Evolutionary conservation across 202 grass and related monocot genomes (phyloP).

Genomic region (Bolboschoenoplectus hybrid): DNA sequence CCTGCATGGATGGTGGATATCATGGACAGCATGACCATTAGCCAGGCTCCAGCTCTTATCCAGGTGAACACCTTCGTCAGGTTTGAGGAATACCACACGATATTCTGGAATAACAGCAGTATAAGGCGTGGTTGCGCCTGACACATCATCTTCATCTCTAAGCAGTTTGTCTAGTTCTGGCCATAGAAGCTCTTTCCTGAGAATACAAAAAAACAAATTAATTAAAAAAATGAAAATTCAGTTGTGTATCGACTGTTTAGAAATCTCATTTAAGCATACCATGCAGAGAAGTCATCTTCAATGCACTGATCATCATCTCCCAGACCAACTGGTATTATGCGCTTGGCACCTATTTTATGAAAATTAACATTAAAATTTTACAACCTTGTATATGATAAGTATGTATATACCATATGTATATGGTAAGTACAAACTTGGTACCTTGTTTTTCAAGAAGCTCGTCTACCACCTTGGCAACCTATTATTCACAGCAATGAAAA

Average conservation of each 20-base stretch:
- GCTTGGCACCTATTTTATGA: conserved; percentile 64
- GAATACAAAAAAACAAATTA: conserved; percentile 36
- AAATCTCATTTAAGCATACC: conserved; percentile 48
- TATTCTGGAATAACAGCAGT: conserved; percentile 96
- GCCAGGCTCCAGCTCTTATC: conserved; percentile 80
- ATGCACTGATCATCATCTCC: conserved; percentile 98
- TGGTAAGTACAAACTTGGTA: conserved; percentile 39
- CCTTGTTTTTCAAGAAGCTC: conserved; percentile 78
- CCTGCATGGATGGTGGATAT: conserved; percentile 93
- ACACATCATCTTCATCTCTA: conserved; percentile 70
- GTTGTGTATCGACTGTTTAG: not conserved
- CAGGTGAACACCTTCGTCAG: conserved; percentile 55
- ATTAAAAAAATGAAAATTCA: conserved; percentile 16
- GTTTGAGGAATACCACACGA: conserved; percentile 63
- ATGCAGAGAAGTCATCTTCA: conserved; percentile 92
- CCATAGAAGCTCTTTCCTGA: conserved; percentile 91
- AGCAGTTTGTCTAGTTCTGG: conserved; percentile 82
- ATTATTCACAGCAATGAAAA: conserved; percentile 16
- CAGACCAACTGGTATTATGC: conserved; percentile 76
- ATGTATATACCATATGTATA: conserved; percentile 29
- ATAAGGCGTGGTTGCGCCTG: conserved; percentile 67
- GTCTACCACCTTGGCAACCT: conserved; percentile 85
- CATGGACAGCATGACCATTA: conserved; percentile 83
- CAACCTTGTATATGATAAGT: conserved; percentile 20
- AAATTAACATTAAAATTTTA: conserved; percentile 30